A percentile compares a stretch with the other conserved stretches of the same genome.
Evolutionary conservation across 2,329 filamentous ascomycete genomes (phyloP).

Genomic region (Ambrosiella cleistominuta): DNA sequence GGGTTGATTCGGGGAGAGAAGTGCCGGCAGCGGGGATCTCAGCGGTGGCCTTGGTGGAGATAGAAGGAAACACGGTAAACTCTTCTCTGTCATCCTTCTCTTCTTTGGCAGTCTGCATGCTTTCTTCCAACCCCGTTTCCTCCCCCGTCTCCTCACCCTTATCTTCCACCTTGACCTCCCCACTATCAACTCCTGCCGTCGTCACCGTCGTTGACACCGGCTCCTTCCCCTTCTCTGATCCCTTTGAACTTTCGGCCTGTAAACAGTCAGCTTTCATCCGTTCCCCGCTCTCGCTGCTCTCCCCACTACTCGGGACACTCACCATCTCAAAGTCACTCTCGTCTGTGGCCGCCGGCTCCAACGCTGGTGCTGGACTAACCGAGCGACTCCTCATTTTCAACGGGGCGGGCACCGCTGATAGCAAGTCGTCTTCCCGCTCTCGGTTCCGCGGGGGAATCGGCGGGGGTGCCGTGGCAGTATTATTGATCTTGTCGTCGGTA

Average conservation of each 20-base stretch:
- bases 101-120: not conserved
- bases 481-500: not conserved
- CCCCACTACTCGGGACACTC: not conserved
- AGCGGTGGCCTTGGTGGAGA: not conserved
- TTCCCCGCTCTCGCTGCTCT: not conserved
- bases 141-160: not conserved
- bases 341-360: slow-evolving; percentile 12
- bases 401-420: not conserved
- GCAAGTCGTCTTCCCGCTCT: not conserved
- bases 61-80: not conserved
- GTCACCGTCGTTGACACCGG: not conserved
- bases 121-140: not conserved
- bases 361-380: slow-evolving; percentile 4
- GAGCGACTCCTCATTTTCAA: not conserved
- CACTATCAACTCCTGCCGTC: not conserved
- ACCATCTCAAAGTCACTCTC: slow-evolving; percentile 12
- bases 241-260: not conserved
- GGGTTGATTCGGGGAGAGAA: not conserved
- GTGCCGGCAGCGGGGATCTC: not conserved
- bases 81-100: not conserved
- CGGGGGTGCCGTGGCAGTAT: not conserved
- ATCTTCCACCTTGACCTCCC: not conserved
- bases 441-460: slow-evolving; percentile 7
- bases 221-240: not conserved
- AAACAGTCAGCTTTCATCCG: no score